phyloP scores from a whole-genome alignment of 1,284 basidiomycete species.

The Melampsora americana region DNA sequence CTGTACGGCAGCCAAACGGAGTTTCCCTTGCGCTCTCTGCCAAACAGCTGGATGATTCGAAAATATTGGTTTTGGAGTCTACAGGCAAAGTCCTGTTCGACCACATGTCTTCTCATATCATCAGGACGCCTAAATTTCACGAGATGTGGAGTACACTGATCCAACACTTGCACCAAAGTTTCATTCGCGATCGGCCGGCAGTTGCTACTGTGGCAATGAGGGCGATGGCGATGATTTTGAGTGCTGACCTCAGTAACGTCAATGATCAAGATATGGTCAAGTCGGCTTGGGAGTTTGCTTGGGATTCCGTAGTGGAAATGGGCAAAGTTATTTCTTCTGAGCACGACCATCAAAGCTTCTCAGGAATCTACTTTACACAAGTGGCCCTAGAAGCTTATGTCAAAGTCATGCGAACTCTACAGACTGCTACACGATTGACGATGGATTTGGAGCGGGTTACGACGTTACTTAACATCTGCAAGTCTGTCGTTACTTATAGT shows the following conservation, averaged over 20 bases:
- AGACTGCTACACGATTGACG: constrained; percentile 55
- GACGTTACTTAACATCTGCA: constrained; percentile 71
- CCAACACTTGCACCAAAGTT: constrained; percentile 65
- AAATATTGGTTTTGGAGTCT: constrained; percentile 77
- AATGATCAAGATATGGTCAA: constrained; percentile 49
- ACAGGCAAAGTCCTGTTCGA: constrained; percentile 77
- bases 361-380: constrained; percentile 65
- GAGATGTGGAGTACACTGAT: constrained; percentile 72
- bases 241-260: constrained; percentile 57
- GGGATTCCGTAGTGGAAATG: constrained; percentile 41
- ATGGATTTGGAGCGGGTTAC: constrained; percentile 66
- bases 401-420: constrained; percentile 62
- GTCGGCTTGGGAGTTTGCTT: constrained; percentile 29
- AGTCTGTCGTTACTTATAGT: constrained; percentile 75
- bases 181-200: constrained; percentile 65
- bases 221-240: constrained; percentile 72
- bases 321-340: constrained; percentile 46
- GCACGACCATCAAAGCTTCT: constrained; percentile 52
- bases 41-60: constrained; percentile 75
- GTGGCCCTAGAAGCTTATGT: constrained; percentile 77
- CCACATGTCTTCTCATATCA: constrained; percentile 71
- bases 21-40: constrained; percentile 46
- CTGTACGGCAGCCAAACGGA: constrained; percentile 43
- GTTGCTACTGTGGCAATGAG: constrained; percentile 75
- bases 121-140: constrained; percentile 66